phyloP scores from a whole-genome alignment of 257 asterid genomes.

The Przewalskia tangutica region DNA sequence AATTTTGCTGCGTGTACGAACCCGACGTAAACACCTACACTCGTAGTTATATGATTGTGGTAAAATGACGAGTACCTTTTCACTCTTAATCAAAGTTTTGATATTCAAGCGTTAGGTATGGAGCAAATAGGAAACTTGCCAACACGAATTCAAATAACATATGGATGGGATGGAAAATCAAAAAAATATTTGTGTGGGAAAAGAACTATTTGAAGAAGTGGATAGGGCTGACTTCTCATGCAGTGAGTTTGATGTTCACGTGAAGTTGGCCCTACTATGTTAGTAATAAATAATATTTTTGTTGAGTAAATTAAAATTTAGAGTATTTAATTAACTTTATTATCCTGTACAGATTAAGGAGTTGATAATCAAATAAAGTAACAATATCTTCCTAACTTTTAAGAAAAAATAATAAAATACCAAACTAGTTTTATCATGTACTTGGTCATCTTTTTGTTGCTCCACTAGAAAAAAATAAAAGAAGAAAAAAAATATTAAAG shows the following conservation, averaged over 20 bases:
- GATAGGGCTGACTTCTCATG: conserved; percentile 55
- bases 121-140: not conserved
- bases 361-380: conserved; percentile 10
- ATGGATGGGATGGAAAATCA: too few species aligned
- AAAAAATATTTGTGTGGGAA: too few species aligned
- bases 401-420: conserved; percentile 8
- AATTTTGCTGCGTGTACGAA: too few species aligned
- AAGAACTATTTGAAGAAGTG: conserved; percentile 13
- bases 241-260: conserved; percentile 56
- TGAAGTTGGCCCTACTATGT: conserved; percentile 69
- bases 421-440: conserved; percentile 41
- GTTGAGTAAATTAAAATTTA: conserved; percentile 10
- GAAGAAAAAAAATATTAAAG: too few species aligned
- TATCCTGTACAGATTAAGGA: conserved; percentile 29
- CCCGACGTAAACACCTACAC: too few species aligned
- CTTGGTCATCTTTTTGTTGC: conserved; percentile 26
- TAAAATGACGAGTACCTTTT: too few species aligned
- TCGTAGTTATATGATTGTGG: too few species aligned
- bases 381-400: conserved; percentile 16
- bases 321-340: conserved; percentile 35
- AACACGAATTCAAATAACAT: not conserved
- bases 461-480: not conserved
- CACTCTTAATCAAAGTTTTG: too few species aligned
- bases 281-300: conserved; percentile 19
- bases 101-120: accelerated